Base-by-base conservation (phyloP, 805 yeast genomes). In the Monosporozyma yasuniensis region DNA sequence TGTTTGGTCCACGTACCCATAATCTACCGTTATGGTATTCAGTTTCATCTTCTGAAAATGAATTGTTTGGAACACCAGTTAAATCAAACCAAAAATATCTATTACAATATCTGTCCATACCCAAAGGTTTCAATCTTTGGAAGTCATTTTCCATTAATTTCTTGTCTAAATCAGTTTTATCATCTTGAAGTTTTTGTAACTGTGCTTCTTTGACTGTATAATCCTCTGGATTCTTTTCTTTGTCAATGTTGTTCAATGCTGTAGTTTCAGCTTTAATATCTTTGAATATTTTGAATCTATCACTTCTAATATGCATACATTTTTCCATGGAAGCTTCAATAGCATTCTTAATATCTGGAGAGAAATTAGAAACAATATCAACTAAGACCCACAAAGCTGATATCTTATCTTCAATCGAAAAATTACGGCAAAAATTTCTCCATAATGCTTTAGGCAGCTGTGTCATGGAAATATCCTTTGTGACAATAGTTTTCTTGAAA, bases 11-110 rank as follows among this genome's bases (percentile, higher is more conserved):
- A 65, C 89, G 97, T 2, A 93, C 76, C 93, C 96, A 89, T 16
- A 90, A 61, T 49, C 86, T 73, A 6, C 96, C 96, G 83, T 86
- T 84, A 25, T 84, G 72, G 59, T 84, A 88, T 0, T 80, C 76
- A 48, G 78, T 80, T 9, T 74, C 77, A 5, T 69, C 74, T 7
- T 60, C 71, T 10, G 68, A 70, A 4, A 60, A 69, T 0, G 69
- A 73, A 1, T 74, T 59, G 7, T 73, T 72, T 3, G 89, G 87
- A 45, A 88, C 72, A 0, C 98, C 99, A 60, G 84, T 84, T 54
- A 75, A 74, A 60, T 91, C 98, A 61, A 89, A 81, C 96, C 96
- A 93, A 95, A 96, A 93, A 64, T 91, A 93, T 55, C 90, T 73
- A 69, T 93, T 93, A 64, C 73, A 89, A 51, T 79, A 77, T 47